phyloP scores from a whole-genome alignment of 345 rosid species.

The Syzygium grande region DNA sequence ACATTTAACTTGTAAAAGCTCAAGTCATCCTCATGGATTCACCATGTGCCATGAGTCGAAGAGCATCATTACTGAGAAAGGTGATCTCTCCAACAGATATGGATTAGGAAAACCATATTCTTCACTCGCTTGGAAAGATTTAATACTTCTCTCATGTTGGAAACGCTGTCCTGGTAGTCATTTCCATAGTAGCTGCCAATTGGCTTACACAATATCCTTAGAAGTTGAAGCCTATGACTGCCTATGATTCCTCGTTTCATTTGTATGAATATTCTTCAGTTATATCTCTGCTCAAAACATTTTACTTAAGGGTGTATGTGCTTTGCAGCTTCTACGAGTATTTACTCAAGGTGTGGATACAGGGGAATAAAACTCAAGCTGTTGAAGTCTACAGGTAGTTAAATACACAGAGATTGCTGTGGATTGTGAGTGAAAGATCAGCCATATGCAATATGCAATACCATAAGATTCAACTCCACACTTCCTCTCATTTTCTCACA shows the following conservation, averaged over 20 bases:
- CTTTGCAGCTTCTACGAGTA: constrained; percentile 85
- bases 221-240: neutral
- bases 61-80: neutral
- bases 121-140: neutral
- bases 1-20: neutral
- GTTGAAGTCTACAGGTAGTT: constrained; percentile 62
- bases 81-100: neutral
- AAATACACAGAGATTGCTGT: neutral
- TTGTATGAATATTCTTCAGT: neutral
- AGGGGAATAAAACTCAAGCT: constrained; percentile 81
- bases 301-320: neutral
- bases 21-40: neutral
- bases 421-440: neutral
- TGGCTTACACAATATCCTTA: neutral
- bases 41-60: neutral
- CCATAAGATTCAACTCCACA: neutral
- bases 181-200: neutral
- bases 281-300: neutral
- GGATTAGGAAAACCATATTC: neutral
- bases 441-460: neutral
- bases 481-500: neutral
- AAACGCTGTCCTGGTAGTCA: neutral
- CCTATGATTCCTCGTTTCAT: neutral
- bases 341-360: constrained; percentile 94
- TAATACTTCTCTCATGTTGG: neutral